Evolutionary conservation across 2,329 filamentous ascomycete genomes (phyloP).

Genomic region (Westerdykella aurantiaca): DNA sequence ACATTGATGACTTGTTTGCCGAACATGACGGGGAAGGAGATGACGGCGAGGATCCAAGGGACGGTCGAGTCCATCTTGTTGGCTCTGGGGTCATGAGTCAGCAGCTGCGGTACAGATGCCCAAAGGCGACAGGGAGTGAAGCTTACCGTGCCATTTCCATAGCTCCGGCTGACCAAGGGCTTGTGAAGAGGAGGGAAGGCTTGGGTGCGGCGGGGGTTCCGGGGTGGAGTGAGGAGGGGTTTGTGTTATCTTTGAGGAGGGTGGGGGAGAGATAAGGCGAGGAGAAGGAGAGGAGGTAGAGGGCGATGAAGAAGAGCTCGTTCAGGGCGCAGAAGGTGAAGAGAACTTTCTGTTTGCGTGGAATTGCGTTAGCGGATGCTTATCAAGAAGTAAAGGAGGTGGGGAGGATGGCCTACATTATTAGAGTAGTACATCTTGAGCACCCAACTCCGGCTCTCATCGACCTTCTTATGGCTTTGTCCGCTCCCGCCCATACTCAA

Average conservation of each 20-base stretch:
- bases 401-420: conserved; percentile 58
- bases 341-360: conserved; percentile 63
- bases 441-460: conserved; percentile 79
- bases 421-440: conserved; percentile 96
- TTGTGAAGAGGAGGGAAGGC: conserved; percentile 72
- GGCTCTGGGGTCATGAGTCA: conserved; percentile 43
- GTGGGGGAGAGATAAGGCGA: conserved; percentile 83
- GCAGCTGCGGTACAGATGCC: not conserved
- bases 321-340: conserved; percentile 89
- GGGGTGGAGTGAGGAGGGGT: conserved; percentile 50
- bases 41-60: conserved; percentile 73
- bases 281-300: conserved; percentile 96
- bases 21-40: conserved; percentile 82
- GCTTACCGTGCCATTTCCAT: conserved; percentile 72
- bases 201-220: conserved; percentile 64
- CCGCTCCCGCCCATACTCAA: conserved; percentile 76
- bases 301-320: conserved; percentile 94
- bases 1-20: conserved; percentile 93
- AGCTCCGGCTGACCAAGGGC: conserved; percentile 85
- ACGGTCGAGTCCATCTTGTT: conserved; percentile 66
- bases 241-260: conserved; percentile 59
- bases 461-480: conserved; percentile 87
- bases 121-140: not conserved
- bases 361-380: not conserved
- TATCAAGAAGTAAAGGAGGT: not conserved